Percentiles rank a stretch among this genome's conserved stretches.
These are phyloP conservation scores for Diaporthe caulivora DNA, from an alignment of 2,329 filamentous ascomycete species.

Conservation along the genomic window DNA sequence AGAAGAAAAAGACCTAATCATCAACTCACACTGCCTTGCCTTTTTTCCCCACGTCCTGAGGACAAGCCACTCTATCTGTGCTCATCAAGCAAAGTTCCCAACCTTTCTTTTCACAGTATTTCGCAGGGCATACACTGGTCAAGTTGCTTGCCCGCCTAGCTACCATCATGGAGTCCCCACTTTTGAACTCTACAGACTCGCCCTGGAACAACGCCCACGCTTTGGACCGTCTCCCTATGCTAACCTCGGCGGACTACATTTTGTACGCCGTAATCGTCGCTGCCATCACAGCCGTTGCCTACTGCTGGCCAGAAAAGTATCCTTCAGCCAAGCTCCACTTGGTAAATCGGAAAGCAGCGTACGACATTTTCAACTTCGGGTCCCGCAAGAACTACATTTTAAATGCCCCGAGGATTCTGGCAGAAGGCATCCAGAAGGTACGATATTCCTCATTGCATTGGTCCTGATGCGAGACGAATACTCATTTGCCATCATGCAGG, in stretches of 20 bases:
- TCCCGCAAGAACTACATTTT: constrained; percentile 3
- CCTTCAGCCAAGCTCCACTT: background rate
- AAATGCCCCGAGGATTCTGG: background rate
- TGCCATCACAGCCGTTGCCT: background rate
- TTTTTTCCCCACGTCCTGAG: no score
- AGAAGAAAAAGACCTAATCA: background rate
- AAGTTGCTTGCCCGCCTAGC: no score
- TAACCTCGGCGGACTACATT: background rate
- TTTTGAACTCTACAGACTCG: background rate
- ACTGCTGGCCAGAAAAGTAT: background rate
- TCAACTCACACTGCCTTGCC: no score
- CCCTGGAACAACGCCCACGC: background rate
- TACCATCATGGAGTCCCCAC: background rate
- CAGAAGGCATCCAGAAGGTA: background rate
- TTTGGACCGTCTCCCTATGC: background rate
- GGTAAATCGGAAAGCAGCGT: background rate
- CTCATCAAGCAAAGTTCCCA: no score
- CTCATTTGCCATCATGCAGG: background rate
- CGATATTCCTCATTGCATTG: background rate
- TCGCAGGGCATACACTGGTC: no score
- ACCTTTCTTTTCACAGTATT: background rate
- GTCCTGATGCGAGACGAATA: background rate
- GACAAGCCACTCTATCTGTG: no score
- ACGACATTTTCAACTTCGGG: background rate
- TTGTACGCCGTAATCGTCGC: background rate